phyloP scores from a whole-genome alignment of 306 rosid species.

The Spatholobus suberectus region DNA sequence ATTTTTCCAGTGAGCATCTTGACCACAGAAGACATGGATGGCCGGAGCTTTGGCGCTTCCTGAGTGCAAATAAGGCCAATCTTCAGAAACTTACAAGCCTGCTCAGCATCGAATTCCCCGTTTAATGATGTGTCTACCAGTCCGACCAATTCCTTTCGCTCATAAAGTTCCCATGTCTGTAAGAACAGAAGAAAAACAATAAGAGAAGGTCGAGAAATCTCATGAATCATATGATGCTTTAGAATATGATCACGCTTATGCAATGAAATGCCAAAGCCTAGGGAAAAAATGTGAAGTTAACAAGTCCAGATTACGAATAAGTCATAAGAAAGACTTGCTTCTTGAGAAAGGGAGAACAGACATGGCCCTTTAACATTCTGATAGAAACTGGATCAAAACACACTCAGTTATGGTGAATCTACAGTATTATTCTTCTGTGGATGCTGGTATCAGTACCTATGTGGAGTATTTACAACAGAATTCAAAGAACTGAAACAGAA shows the following conservation, averaged over 20 bases:
- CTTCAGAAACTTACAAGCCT: slow-evolving; percentile 79
- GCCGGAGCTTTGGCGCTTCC: slow-evolving; percentile 80
- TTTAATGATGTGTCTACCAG: slow-evolving; percentile 69
- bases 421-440: not conserved
- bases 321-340: not conserved
- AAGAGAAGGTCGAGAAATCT: slow-evolving; percentile 22
- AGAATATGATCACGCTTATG: slow-evolving; percentile 16
- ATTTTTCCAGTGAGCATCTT: slow-evolving; percentile 81
- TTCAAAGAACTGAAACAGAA: not conserved
- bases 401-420: not conserved
- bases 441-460: not conserved
- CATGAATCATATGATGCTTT: not conserved
- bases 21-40: slow-evolving; percentile 90
- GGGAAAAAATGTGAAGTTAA: slow-evolving; percentile 10
- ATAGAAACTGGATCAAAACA: not conserved
- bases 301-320: not conserved
- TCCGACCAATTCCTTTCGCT: slow-evolving; percentile 64
- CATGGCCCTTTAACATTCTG: not conserved
- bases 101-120: slow-evolving; percentile 78
- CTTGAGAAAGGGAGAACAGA: not conserved
- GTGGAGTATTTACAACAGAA: not conserved
- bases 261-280: slow-evolving; percentile 16
- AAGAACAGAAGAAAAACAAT: slow-evolving; percentile 26
- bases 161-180: slow-evolving; percentile 83
- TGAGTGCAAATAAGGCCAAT: slow-evolving; percentile 95